These are phyloP conservation scores for Cornus florida DNA, from an alignment of 148 eudicot genomes.

Conservation along the genomic window DNA sequence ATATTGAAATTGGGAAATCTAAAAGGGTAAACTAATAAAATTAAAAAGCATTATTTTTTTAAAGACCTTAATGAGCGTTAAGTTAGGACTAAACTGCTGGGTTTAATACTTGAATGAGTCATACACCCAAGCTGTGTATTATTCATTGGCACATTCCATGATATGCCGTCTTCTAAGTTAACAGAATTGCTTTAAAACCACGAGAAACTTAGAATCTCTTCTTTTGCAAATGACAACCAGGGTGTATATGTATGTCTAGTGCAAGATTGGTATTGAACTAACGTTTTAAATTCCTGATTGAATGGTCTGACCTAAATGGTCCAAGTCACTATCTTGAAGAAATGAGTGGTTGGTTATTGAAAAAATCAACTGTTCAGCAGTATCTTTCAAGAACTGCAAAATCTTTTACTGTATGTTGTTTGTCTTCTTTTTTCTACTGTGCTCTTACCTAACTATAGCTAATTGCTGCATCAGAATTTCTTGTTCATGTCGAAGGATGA, in stretches of 20 bases:
- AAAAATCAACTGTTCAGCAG: not conserved
- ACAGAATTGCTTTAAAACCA: not conserved
- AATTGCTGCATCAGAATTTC: constrained; percentile 61
- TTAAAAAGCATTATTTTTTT: no score
- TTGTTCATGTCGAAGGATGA: constrained; percentile 70
- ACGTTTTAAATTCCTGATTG: not conserved
- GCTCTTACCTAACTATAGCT: constrained; percentile 16
- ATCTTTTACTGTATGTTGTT: not conserved
- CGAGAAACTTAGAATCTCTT: not conserved
- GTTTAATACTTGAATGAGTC: not conserved
- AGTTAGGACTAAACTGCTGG: not conserved
- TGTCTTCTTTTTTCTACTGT: not conserved
- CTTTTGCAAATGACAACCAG: not conserved
- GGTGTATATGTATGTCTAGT: not conserved
- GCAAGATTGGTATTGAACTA: not conserved
- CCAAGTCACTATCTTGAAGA: not conserved
- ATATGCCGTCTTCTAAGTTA: not conserved
- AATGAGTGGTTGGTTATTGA: not conserved
- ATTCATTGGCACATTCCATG: not conserved
- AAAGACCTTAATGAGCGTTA: no score
- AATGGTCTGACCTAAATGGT: not conserved
- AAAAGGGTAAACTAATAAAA: no score
- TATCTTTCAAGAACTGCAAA: not conserved
- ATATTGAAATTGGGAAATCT: no score
- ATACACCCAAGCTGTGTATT: not conserved